Conservation (phyloP, 169 alveolate genomes). For the Plasmodium gaboni region DNA sequence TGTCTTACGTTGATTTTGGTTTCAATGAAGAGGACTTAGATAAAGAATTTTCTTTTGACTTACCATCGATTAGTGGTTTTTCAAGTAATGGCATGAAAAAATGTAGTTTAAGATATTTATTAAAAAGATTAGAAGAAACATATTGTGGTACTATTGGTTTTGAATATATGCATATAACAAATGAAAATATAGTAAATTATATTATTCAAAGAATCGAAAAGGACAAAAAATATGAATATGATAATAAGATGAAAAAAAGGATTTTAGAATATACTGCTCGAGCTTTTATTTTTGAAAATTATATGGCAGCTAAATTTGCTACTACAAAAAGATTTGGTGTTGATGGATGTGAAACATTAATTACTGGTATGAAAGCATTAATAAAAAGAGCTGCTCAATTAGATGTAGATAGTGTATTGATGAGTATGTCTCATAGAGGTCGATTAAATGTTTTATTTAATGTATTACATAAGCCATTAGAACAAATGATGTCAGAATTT, state of each 20-base stretch:
- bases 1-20: slow-evolving; percentile 52
- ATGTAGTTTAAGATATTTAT: slow-evolving; percentile 76
- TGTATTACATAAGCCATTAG: slow-evolving; percentile 92
- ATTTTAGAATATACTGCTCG: slow-evolving; percentile 76
- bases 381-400: slow-evolving; percentile 54
- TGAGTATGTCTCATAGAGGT: slow-evolving; percentile 98
- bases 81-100: slow-evolving; percentile 18
- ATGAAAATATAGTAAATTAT: slow-evolving; percentile 77
- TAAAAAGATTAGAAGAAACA: slow-evolving; percentile 71
- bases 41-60: slow-evolving; percentile 57
- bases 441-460: slow-evolving; percentile 93
- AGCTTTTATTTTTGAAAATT: slow-evolving; percentile 84
- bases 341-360: slow-evolving; percentile 94
- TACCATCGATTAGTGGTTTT: slow-evolving; percentile 73
- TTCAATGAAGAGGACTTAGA: slow-evolving; percentile 49
- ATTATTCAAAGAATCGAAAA: slow-evolving; percentile 80
- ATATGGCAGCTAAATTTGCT: slow-evolving; percentile 87
- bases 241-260: slow-evolving; percentile 44
- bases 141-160: slow-evolving; percentile 82
- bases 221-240: slow-evolving; percentile 70
- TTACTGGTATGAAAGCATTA: slow-evolving; percentile 88
- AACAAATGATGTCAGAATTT: slow-evolving; percentile 92
- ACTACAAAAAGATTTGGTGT: slow-evolving; percentile 95
- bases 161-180: slow-evolving; percentile 82
- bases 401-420: slow-evolving; percentile 90